phyloP scores from a whole-genome alignment of 2,329 filamentous ascomycete species.

The Penicillium sp. region DNA sequence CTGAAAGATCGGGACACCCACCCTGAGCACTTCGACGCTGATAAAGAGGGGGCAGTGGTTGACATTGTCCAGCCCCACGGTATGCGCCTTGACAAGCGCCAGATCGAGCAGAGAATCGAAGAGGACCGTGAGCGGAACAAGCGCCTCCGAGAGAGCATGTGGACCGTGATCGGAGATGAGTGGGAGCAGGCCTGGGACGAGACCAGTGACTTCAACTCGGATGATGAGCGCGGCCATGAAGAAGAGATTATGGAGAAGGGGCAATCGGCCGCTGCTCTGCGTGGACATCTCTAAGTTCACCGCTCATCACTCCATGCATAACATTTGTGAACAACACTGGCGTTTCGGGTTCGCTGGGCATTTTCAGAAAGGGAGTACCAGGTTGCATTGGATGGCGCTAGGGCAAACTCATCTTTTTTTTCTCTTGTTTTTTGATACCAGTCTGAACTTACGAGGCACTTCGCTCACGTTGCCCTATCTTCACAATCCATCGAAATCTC shows the following conservation, averaged over 20 bases:
- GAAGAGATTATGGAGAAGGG: constrained; percentile 69
- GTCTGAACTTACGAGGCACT: no score
- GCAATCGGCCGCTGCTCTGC: constrained; percentile 39
- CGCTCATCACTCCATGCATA: background rate
- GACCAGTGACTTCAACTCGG: constrained; percentile 80
- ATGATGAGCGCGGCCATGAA: constrained; percentile 74
- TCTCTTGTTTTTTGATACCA: background rate
- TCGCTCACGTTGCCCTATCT: no score
- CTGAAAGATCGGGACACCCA: constrained; percentile 76
- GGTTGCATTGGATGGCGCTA: background rate
- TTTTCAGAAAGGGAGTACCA: background rate
- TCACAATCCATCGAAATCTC: background rate
- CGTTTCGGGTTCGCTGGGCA: background rate
- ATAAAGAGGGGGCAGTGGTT: constrained; percentile 31
- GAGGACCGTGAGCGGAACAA: constrained; percentile 97
- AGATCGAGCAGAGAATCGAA: constrained; percentile 94
- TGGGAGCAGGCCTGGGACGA: constrained; percentile 84
- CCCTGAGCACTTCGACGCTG: constrained; percentile 56
- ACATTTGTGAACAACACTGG: background rate
- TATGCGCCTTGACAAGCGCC: constrained; percentile 71
- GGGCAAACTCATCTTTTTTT: no score
- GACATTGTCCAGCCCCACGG: constrained; percentile 37
- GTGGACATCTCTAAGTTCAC: background rate
- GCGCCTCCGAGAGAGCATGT: constrained; percentile 84
- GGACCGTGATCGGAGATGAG: constrained; percentile 76